These are phyloP conservation scores for Carallia pectinifolia DNA, from an alignment of 345 rosid species.

Conservation along the genomic window DNA sequence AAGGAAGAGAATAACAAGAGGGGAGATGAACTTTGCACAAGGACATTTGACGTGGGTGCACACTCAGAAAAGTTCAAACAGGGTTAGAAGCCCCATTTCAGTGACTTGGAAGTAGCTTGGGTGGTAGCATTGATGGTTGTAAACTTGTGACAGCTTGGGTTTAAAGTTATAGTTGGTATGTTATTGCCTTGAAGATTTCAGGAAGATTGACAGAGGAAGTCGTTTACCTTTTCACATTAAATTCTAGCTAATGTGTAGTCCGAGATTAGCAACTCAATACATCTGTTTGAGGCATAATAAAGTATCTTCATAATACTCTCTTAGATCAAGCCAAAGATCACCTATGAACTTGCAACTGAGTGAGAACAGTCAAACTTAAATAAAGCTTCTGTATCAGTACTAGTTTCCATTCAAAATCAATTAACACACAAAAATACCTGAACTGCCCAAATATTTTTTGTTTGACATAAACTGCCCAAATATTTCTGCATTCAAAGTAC, in stretches of 20 bases:
- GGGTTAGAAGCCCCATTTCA: constrained; percentile 82
- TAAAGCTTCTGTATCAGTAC: neutral
- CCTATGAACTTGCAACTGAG: neutral
- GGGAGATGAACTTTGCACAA: constrained; percentile 37
- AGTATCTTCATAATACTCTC: neutral
- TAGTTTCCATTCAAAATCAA: neutral
- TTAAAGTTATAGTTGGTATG: neutral
- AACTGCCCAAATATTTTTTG: no score
- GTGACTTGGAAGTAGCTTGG: constrained; percentile 46
- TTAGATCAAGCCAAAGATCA: no score
- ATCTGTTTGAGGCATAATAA: neutral
- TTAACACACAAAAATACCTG: neutral
- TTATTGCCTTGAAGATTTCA: constrained; percentile 8
- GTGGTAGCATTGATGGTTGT: neutral
- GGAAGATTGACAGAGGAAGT: neutral
- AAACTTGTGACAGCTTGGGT: neutral
- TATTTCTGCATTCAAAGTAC: no score
- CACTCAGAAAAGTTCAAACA: constrained; percentile 42
- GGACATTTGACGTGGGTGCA: constrained; percentile 82
- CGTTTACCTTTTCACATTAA: neutral
- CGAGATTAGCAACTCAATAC: neutral
- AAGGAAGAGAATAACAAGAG: constrained; percentile 41
- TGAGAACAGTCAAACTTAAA: neutral
- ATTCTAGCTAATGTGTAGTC: neutral
- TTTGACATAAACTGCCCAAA: no score